These are phyloP conservation scores for Trichoderma polysporum DNA, from an alignment of 2,329 filamentous ascomycete species.

Conservation along the genomic window DNA sequence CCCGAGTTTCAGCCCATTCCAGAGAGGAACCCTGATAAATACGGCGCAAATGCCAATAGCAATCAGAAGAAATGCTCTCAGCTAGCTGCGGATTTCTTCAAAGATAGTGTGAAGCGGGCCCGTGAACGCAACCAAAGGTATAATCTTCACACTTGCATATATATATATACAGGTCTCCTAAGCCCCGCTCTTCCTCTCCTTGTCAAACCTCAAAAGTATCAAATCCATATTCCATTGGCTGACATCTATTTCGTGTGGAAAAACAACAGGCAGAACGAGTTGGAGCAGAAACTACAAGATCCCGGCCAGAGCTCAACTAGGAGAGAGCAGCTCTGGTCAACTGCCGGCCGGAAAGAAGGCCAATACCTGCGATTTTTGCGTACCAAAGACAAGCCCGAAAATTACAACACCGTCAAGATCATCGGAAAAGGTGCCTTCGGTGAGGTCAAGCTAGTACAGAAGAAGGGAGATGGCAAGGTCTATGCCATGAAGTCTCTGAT, in stretches of 20 bases:
- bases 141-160: conserved; percentile 29
- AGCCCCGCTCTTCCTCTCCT: neutral
- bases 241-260: neutral
- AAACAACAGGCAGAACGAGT: conserved; percentile 73
- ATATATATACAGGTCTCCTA: neutral
- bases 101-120: conserved; percentile 95
- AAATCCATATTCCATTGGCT: neutral
- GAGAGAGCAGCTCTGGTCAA: conserved; percentile 82
- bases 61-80: conserved; percentile 70
- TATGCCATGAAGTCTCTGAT: conserved; percentile 98
- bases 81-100: conserved; percentile 88
- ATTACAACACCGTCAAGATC: conserved; percentile 95
- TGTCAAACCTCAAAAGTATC: neutral
- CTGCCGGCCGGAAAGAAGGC: conserved; percentile 82
- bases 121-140: conserved; percentile 93
- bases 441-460: conserved; percentile 95
- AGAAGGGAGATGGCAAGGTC: conserved; percentile 93
- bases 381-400: conserved; percentile 88
- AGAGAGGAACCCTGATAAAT: conserved; percentile 83
- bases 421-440: conserved; percentile 99
- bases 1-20: conserved; percentile 76
- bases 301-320: conserved; percentile 70
- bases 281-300: conserved; percentile 82
- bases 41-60: conserved; percentile 62
- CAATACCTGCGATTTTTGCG: conserved; percentile 92